These are phyloP conservation scores for Hordeum marinum DNA, from an alignment of 176 grass and related monocot genomes.

Conservation along the genomic window DNA sequence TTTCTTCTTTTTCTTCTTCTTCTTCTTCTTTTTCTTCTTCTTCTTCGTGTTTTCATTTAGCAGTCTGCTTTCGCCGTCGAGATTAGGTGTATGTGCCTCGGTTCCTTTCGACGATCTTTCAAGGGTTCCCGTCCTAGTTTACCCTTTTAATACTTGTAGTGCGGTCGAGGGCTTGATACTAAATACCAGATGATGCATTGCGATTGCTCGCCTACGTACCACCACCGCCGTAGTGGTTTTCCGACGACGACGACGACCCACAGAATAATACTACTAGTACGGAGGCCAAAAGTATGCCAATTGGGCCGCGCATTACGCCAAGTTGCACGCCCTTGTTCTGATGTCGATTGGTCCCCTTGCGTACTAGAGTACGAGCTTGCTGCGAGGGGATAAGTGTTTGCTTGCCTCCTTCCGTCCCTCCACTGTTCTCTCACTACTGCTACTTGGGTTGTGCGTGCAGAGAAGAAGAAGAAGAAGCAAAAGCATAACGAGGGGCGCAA, in stretches of 20 bases:
- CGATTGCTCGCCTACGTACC: constrained; percentile 26
- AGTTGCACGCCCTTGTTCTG: constrained; percentile 30
- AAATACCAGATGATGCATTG: constrained; percentile 27
- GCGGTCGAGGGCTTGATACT: neutral
- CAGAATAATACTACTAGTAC: neutral
- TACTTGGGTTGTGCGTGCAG: constrained; percentile 2
- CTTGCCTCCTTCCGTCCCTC: neutral
- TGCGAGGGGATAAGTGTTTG: constrained; percentile 23
- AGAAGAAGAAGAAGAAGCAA: neutral
- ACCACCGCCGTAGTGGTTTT: neutral
- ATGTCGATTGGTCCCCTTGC: constrained; percentile 26
- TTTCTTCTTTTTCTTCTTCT: neutral
- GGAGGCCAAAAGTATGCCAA: constrained; percentile 26
- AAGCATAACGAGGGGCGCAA: neutral
- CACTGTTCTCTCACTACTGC: neutral
- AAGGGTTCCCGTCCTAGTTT: neutral
- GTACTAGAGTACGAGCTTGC: neutral
- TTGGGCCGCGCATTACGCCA: constrained; percentile 40
- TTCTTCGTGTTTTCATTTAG: neutral
- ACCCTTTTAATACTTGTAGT: neutral
- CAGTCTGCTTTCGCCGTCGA: neutral
- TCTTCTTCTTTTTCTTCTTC: neutral
- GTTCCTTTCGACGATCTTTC: constrained; percentile 7
- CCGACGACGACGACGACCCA: neutral
- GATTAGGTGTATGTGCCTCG: no score